Evolutionary conservation across 805 yeast species (phyloP), one percentile per base, ranked within the genome.

Genomic region (Cyberlindnera euphorbiiphila): DNA sequence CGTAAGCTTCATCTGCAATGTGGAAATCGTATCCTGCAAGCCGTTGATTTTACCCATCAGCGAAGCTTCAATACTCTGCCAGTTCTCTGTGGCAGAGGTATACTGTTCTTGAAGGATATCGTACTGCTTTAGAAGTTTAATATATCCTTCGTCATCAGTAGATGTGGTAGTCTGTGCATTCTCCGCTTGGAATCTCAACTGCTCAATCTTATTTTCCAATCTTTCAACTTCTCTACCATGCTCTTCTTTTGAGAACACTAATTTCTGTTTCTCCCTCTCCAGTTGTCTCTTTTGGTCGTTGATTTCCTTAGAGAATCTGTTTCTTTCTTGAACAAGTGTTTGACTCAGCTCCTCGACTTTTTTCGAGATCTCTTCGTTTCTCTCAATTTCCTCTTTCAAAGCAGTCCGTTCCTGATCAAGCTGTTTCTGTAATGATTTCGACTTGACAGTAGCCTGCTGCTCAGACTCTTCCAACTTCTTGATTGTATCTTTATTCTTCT

Each of bases 51-150:
- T 73, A 8, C 62, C 57, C 43, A 69, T 64, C 42, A 87, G 66
- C 4, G 77, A 68, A 26, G 82, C 72, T 58, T 93, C 97, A 29
- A 87, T 78, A 14, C 78, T 65, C 39, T 82, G 80, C 95, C 96
- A 86, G 56, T 82, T 85, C 45, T 81, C 86, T 39, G 81, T 81
- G 0, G 91, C 83, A 12, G 79, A 71, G 7, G 84, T 72, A 47
- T 85, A 81, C 56, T 88, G 93, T 3, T 74, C 64, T 51, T 83
- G 88, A 15, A 85, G 53, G 12, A 71, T 62, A 29, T 72, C 76
- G 46, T 80, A 78, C 27, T 74, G 71, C 23, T 67, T 64, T 7
- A 65, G 48, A 18, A 72, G 45, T 46, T 67, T 71, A 21, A 66
- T 56, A 37, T 60, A 69, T 11, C 68, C 68, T n/a, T 62, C 67